These are phyloP conservation scores for Neurospora hispaniola DNA, from an alignment of 495 filamentous ascomycete species.

Conservation along the genomic window DNA sequence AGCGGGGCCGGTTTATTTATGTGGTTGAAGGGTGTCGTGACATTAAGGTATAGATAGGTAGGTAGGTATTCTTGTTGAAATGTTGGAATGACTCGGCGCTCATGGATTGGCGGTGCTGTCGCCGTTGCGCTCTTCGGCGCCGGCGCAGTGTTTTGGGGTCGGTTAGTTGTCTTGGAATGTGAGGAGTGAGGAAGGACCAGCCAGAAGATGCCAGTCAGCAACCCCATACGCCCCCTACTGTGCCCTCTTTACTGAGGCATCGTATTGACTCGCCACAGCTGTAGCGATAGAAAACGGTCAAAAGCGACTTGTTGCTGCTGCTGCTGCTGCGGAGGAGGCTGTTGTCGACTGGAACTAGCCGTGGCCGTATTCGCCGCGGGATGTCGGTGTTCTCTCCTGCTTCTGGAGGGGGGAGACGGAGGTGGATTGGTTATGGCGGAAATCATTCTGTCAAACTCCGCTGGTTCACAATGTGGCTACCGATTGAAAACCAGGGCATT, in stretches of 20 bases:
- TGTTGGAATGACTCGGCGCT: neutral
- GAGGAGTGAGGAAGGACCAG: neutral
- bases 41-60: neutral
- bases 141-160: neutral
- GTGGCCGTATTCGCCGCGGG: neutral
- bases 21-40: neutral
- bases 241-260: neutral
- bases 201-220: neutral
- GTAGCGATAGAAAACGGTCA: neutral
- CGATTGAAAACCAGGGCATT: slow-evolving; percentile 65
- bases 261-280: neutral
- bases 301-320: neutral
- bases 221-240: neutral
- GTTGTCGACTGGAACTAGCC: neutral
- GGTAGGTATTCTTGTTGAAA: neutral
- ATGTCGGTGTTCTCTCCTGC: neutral
- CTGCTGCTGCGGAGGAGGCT: neutral
- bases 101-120: neutral
- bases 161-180: neutral
- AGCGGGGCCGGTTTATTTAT: no score
- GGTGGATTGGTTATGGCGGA: neutral
- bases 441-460: neutral
- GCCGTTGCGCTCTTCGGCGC: neutral
- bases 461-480: slow-evolving; percentile 18
- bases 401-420: neutral